Evolutionary conservation across 805 yeast genomes (phyloP).

Genomic region (Wickerhamomyces queroliae): DNA sequence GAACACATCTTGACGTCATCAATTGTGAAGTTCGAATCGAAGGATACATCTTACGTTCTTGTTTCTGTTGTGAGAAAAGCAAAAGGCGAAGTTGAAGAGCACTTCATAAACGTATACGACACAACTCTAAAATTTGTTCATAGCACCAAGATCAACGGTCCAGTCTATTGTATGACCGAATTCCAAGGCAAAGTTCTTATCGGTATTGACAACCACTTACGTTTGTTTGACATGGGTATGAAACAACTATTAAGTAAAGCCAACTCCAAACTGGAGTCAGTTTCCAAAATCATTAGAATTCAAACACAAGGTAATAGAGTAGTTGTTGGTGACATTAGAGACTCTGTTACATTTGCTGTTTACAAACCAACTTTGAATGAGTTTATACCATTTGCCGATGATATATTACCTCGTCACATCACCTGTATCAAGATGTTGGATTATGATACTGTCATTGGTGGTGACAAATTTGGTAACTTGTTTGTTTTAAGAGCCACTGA

Average conservation of each 20-base stretch:
- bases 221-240: conserved; percentile 68
- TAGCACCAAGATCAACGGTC: conserved; percentile 46
- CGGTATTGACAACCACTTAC: conserved; percentile 46
- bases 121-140: conserved; percentile 48
- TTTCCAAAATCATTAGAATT: conserved; percentile 48
- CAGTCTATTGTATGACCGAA: conserved; percentile 40
- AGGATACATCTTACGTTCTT: conserved; percentile 30
- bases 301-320: conserved; percentile 51
- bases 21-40: conserved; percentile 20
- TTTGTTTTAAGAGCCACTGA: conserved; percentile 59
- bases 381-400: conserved; percentile 67
- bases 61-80: conserved; percentile 33
- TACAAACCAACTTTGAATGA: conserved; percentile 41
- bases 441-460: conserved; percentile 69
- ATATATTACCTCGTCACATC: conserved; percentile 59
- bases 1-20: conserved; percentile 10
- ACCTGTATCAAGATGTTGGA: conserved; percentile 61
- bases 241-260: conserved; percentile 74
- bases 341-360: conserved; percentile 54
- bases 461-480: conserved; percentile 83
- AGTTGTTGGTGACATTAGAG: conserved; percentile 65
- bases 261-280: conserved; percentile 36
- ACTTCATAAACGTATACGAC: conserved; percentile 23
- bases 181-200: conserved; percentile 60
- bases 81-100: conserved; percentile 15